Base-by-base conservation (phyloP, 768 basidiomycete species). In the Mycena rebaudengoi region DNA sequence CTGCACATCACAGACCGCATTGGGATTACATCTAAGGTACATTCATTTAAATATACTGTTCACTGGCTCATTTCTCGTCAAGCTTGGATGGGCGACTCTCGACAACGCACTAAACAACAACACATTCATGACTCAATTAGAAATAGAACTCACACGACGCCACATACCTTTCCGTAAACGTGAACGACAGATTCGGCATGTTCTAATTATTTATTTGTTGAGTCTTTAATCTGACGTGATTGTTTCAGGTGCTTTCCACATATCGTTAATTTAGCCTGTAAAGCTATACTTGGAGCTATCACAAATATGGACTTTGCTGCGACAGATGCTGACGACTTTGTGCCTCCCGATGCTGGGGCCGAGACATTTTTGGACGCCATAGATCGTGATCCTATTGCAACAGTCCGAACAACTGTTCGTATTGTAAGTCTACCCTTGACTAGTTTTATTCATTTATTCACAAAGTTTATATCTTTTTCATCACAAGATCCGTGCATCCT, bases 81-180 rank as follows among this genome's bases (percentile, higher is more conserved):
- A 81, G 80, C 74, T 81, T 70, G 80, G 81, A 7, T 78, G 75
- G 75, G 52, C 80, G 16, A 78, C 77, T 0, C 26, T 74, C 7
- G 76, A 78, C 56, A 79, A 80, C 54, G 74, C 76, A 0, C 62
- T 65, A 6, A 79, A 77, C 53, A 80, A 79, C 61, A 71, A 78
- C 48, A 78, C 71, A 2, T 72, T 76, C 25, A 68, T 76, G 66
- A 18, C n/a, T 18, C 29, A 28, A 7, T 67, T 79, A 13, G 69
- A 70, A 48, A 20, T 33, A 8, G 66, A 69, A 40, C 65, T 78
- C 7, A 12, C 23, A 16, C 40, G 44, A 6, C 63, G 68, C 3
- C 43, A 60, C 4, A 74, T 76, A 21, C 62, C 55, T n/a, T 76
- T 76, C 67, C 54, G 60, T 62, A 20, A 28, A 11, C 39, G 65